These are phyloP conservation scores for Saccharomycopsis sp. DNA, from an alignment of 805 yeast genomes.

Conservation along the genomic window DNA sequence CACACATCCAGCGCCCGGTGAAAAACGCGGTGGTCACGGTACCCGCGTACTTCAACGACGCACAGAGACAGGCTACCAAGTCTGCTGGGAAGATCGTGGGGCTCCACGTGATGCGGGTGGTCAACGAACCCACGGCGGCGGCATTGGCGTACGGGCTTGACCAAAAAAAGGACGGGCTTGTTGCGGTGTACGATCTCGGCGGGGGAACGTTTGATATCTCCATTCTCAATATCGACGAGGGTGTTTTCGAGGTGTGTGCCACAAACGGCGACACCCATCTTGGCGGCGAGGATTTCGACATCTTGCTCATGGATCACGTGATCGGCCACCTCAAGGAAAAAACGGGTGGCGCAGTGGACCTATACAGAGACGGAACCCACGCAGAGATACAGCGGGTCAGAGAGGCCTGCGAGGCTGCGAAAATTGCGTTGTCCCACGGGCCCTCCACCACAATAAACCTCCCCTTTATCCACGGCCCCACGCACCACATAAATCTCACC, in stretches of 20 bases:
- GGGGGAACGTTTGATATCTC: slow-evolving; percentile 86
- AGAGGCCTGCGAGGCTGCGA: slow-evolving; percentile 73
- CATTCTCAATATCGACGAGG: slow-evolving; percentile 68
- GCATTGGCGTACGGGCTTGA: slow-evolving; percentile 77
- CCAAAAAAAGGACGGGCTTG: slow-evolving; percentile 33
- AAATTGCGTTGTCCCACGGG: slow-evolving; percentile 67
- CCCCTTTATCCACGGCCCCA: slow-evolving; percentile 55
- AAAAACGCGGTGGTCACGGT: slow-evolving; percentile 77
- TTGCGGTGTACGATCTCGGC: slow-evolving; percentile 64
- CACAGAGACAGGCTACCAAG: slow-evolving; percentile 80
- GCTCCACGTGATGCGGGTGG: slow-evolving; percentile 63
- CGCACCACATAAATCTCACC: slow-evolving; percentile 51
- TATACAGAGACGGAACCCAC: slow-evolving; percentile 38
- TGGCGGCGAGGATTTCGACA: slow-evolving; percentile 85
- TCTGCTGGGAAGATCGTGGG: slow-evolving; percentile 74
- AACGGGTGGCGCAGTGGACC: slow-evolving; percentile 40
- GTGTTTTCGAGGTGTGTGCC: slow-evolving; percentile 75
- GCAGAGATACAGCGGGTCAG: slow-evolving; percentile 66
- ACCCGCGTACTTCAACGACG: slow-evolving; percentile 78
- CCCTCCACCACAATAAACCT: slow-evolving; percentile 53
- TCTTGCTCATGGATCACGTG: slow-evolving; percentile 50
- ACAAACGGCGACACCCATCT: slow-evolving; percentile 81
- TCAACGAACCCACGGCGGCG: slow-evolving; percentile 83
- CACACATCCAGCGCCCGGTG: slow-evolving; percentile 44
- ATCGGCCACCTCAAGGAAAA: slow-evolving; percentile 49